Evolutionary conservation across 345 rosid genomes (phyloP), one percentile per base, ranked within the genome.

Genomic region (Syzygium jambos): DNA sequence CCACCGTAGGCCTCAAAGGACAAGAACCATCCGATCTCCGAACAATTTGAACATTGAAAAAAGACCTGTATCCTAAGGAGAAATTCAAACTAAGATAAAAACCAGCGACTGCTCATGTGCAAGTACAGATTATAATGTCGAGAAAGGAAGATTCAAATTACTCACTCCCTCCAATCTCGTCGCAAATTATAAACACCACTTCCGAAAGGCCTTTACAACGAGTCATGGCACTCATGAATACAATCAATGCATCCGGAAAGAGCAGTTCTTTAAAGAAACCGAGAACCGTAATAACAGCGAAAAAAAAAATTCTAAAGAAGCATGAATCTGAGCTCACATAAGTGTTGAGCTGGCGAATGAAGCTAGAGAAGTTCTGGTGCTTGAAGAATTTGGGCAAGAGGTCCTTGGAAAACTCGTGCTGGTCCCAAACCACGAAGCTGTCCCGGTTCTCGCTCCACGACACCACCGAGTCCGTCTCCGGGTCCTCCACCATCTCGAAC

Each of bases 341-440:
- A 61, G 96, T 93, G 89, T 94, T 94, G 89, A 95, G 95, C 88
- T 95, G 97, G 56, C 97, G 93, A 84, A 95, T 85, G 87, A 95
- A 95, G 90, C 96, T 95, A n/a, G 97, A 93, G 91, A 95, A 95
- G 82, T 95, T 95, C 29, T 86, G 91, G 93, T 95, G 97, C 89
- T 95, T 95, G 91, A 95, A 95, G 91, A 90, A 94, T 88, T 91
- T 93, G 2, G 96, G 97, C 51, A 95, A 93, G 14, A 95, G 89
- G 61, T 41, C 85, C 80, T 89, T 90, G 0, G 95, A 91, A 89
- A 94, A 91, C 86, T 86, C 86, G 52, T 90, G 90, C 51, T 91
- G 86, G 87, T 94, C 93, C 97, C 94, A 94, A 51, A 95, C 92
- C 46, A 94, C 89, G 90, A 94, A 94, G 95, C 94, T 94, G 22